A percentile compares a stretch with the other conserved stretches of the same genome.
Conservation (phyloP, 371 early-diverging fungal species). For the Dichotomocladium elegans region DNA sequence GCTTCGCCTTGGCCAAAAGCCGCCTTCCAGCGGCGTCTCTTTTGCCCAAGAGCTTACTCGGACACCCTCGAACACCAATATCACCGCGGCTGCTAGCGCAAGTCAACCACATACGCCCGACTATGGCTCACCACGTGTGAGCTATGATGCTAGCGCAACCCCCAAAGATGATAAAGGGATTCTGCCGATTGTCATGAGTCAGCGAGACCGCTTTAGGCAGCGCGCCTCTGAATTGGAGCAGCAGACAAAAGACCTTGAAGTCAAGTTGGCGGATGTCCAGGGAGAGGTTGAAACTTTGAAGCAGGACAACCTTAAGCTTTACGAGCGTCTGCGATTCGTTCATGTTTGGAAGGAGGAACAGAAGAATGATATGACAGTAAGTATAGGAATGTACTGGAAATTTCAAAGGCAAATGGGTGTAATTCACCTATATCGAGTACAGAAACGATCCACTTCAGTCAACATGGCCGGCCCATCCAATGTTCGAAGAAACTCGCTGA, state of each 20-base stretch:
- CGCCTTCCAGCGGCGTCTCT: slow-evolving; percentile 3
- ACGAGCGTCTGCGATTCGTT: slow-evolving; percentile 77
- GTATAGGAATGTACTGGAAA: not conserved
- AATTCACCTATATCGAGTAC: not conserved
- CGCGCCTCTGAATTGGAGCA: slow-evolving; percentile 82
- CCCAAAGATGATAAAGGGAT: slow-evolving; percentile 49
- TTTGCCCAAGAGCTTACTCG: slow-evolving; percentile 12
- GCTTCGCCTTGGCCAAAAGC: slow-evolving; percentile 42
- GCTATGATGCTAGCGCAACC: slow-evolving; percentile 19
- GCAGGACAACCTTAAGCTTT: slow-evolving; percentile 82
- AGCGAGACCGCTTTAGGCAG: slow-evolving; percentile 87
- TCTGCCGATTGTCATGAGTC: slow-evolving; percentile 82
- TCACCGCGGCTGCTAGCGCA: slow-evolving; percentile 2
- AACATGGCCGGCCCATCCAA: slow-evolving; percentile 9
- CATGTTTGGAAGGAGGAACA: slow-evolving; percentile 53
- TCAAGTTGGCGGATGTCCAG: slow-evolving; percentile 61
- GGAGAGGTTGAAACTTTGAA: slow-evolving; percentile 63
- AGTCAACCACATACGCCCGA: slow-evolving; percentile 9
- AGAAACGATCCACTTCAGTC: slow-evolving; percentile 18
- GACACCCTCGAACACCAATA: slow-evolving; percentile 13
- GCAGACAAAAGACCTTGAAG: slow-evolving; percentile 53
- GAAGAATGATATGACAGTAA: slow-evolving; percentile 22
- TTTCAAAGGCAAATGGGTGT: not conserved
- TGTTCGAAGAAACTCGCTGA: slow-evolving; percentile 5
- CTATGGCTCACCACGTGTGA: slow-evolving; percentile 21